Base-by-base conservation (phyloP, 768 basidiomycete genomes). In the Boletales sp. region DNA sequence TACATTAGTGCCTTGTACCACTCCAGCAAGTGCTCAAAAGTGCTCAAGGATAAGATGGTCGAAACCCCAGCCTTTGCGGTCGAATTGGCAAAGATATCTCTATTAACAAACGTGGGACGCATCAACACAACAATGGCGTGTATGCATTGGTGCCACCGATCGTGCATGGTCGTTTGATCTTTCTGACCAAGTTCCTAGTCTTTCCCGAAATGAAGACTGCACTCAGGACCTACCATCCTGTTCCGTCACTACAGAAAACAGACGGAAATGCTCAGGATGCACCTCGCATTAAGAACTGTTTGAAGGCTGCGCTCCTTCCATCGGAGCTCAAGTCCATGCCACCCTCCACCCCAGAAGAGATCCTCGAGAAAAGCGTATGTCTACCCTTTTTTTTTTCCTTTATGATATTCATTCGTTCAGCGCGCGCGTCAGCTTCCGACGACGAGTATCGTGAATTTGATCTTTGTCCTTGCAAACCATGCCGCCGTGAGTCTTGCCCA, bases 161-260 rank as follows among this genome's bases (percentile, higher is more conserved):
- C 47, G 41, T 38, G 40, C 25, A 32, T 39, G 33, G 18, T 33
- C 34, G 35, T 48, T 55, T 45, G 38, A 48, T 58, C 46, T 18
- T 51, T 25, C 57, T 68, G 40, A 65, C 52, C 50, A 44, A 49
- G 14, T 44, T 45, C 58, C 37, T 63, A 91, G 89, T 94, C 72
- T 92, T 91, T 66, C 90, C 90, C 49, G 90, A 92, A 74, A 93
- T 94, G 91, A 88, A 90, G 68, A 94, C 92, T 6, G 87, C 89
- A 17, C 73, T 94, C 48, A 75, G 91, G 62, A 90, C 89, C 47
- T 94, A 94, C 67, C 92, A 94, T 61, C 90, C 92, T 28, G 83
- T 92, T 4, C 92, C 92, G 10, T 87, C 86, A 30, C 72, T 94
- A 25, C 91, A 94, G 65, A 89, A 88, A 72, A 89, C 90, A 14